Evolutionary conservation across 108 stramenopile genomes (phyloP).

Genomic region (Discostella stelligeroides): DNA sequence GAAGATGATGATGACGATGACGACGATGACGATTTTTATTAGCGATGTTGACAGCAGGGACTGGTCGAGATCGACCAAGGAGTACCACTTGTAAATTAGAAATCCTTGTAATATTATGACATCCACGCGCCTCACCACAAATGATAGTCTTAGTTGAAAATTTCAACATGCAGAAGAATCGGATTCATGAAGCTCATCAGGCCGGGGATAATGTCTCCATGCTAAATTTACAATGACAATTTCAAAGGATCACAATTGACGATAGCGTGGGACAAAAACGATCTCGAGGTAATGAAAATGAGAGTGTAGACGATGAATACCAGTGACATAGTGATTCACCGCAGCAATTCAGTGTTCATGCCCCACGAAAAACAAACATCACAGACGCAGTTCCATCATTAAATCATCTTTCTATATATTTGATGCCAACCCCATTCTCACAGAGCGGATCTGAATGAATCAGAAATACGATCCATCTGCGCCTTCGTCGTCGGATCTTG

Average conservation of each 20-base stretch:
- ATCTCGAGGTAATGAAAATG: background rate
- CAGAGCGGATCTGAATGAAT: slow-evolving; percentile 59
- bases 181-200: too few relatives aligned
- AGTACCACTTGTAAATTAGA: background rate
- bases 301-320: background rate
- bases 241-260: background rate
- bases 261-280: background rate
- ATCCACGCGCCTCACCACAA: background rate
- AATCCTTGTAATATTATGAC: background rate
- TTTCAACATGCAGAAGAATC: background rate
- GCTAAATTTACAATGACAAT: slow-evolving; percentile 13
- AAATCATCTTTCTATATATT: slow-evolving; percentile 1
- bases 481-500: slow-evolving; percentile 79
- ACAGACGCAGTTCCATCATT: slow-evolving; percentile 1
- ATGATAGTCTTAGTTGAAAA: too few relatives aligned
- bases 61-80: background rate
- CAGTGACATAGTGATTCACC: background rate
- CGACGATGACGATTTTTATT: background rate
- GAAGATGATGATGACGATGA: slow-evolving; percentile 8
- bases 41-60: background rate
- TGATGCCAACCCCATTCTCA: slow-evolving; percentile 28
- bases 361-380: too few relatives aligned
- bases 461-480: slow-evolving; percentile 70
- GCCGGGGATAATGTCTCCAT: slow-evolving; percentile 13
- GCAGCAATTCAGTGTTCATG: too few relatives aligned